Percentiles rank a stretch among this genome's conserved stretches.
Evolutionary conservation across 352 stramenopile genomes (phyloP).

Genomic region (Globisporangium lucens): DNA sequence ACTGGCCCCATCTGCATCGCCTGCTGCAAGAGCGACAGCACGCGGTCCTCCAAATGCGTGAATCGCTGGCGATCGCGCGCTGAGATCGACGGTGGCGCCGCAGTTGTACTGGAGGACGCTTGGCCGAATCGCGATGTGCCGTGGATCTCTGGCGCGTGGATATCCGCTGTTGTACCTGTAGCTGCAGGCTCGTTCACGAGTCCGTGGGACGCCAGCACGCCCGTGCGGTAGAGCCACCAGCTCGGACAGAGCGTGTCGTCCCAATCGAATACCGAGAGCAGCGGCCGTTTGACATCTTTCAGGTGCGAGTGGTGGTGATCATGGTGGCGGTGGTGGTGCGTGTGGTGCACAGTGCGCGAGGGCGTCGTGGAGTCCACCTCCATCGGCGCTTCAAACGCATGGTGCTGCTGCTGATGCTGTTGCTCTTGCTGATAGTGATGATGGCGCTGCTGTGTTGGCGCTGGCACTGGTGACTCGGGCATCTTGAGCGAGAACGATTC

Average conservation of each 20-base stretch:
- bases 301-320: conserved; percentile 1
- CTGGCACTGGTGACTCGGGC: conserved; percentile 5
- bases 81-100: conserved; percentile 6
- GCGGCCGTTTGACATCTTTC: conserved; percentile 20
- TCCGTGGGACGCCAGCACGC: conserved; percentile 36
- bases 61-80: conserved; percentile 24
- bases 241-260: conserved; percentile 66
- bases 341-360: conserved; percentile 4
- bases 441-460: not conserved
- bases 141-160: not conserved
- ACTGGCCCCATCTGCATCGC: conserved; percentile 42
- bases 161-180: not conserved
- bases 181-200: conserved; percentile 30
- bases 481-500: conserved; percentile 16
- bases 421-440: too few species aligned
- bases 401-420: not conserved
- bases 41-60: conserved; percentile 35
- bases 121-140: not conserved
- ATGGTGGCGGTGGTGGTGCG: not conserved
- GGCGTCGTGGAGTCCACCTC: conserved; percentile 16
- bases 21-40: conserved; percentile 37
- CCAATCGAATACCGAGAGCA: conserved; percentile 59
- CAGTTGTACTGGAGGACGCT: not conserved
- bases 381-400: conserved; percentile 3
- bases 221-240: conserved; percentile 47